Evolutionary conservation across 176 grass and related monocot genomes (phyloP), one percentile per base, ranked within the genome.

Genomic region (Oryza coarctata): DNA sequence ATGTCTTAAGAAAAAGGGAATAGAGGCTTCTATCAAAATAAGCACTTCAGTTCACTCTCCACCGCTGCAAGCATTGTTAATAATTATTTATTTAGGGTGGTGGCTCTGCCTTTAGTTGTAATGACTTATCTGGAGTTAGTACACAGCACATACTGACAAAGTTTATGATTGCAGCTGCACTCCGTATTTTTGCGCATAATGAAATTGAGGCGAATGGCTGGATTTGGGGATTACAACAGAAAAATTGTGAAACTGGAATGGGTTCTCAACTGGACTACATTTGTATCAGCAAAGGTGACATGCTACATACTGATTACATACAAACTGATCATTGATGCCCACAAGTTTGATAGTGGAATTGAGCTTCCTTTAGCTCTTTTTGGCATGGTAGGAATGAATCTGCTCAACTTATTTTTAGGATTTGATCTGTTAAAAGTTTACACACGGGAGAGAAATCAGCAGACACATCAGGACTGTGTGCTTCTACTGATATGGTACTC

Each of bases 361-460:
- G 96, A 95, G 87, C 93, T 95, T 80, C 89, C 96, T 1, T 67
- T 99, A n/a, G 93, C 96, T 83, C 77, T 99, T 34, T 85, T 90
- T 70, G 93, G 93, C 27, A 99, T 99, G 96, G 87, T 83, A 39
- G 96, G 90, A 63, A 99, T 95, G 96, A 95, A 99, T 88, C 14
- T 95, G 75, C 81, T 99, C 58, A 99, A 99, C 49, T 41, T 99
- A 81, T 88, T 87, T 85, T 76, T 99, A 61, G 96, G 93, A 50
- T 30, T 91, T 7, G 96, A 99, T 85, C 84, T 95, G 71, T 63
- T 85, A 68, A 91, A 92, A 87, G 93, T 91, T 50, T 99, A 80
- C 8, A 31, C 55, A 38, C 85, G 80, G 3, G 96, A 99, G 94
- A 85, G 61, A 82, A 94, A 82, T 71, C 87, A 85, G 69, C 93